Evolutionary conservation across 257 asterid genomes (phyloP).

Genomic region (Solanum lycopersicoides): DNA sequence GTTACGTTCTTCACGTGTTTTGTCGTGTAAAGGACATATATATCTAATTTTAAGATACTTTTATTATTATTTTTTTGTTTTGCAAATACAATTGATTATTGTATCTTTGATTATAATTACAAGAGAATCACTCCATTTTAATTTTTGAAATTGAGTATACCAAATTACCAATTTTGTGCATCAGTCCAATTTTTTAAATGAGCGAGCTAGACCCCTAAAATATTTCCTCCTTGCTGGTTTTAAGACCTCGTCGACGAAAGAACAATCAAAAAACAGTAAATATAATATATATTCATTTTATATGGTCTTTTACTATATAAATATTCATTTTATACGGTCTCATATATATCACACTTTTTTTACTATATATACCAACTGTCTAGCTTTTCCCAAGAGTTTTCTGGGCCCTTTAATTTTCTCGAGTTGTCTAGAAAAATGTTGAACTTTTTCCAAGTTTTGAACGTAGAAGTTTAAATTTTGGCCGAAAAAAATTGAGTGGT

Average conservation of each 20-base stretch:
- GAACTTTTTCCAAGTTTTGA: neutral
- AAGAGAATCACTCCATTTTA: neutral
- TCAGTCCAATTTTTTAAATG: accelerated
- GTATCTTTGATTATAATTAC: neutral
- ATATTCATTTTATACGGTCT: no score
- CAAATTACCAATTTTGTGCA: neutral
- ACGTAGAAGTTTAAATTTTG: neutral
- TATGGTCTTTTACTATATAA: no score
- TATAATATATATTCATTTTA: no score
- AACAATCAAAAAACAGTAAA: no score
- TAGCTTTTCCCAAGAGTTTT: neutral
- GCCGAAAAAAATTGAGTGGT: neutral
- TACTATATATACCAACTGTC: neutral
- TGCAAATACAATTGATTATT: neutral
- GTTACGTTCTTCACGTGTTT: neutral
- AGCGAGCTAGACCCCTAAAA: no score
- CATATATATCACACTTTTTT: neutral
- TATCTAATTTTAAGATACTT: neutral
- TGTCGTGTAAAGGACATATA: neutral
- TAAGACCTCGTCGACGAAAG: no score
- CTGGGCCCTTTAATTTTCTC: neutral
- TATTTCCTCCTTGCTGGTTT: no score
- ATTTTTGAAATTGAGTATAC: neutral
- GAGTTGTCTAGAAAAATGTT: neutral
- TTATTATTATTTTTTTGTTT: neutral